These are phyloP conservation scores for Crataegus laevigata DNA, from an alignment of 306 rosid genomes.

Conservation along the genomic window DNA sequence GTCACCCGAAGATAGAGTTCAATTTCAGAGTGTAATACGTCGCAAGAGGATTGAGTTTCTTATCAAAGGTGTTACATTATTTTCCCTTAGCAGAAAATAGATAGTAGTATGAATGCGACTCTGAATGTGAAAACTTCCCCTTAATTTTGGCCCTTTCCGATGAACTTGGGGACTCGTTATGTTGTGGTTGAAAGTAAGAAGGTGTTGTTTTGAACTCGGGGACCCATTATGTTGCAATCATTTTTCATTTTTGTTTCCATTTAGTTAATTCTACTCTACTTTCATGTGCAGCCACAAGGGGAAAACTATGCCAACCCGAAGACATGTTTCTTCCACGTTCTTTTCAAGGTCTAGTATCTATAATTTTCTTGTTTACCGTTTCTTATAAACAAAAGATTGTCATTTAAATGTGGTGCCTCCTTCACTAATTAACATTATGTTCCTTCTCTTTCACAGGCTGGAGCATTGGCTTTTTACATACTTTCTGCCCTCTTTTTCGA, in stretches of 20 bases:
- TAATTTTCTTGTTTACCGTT: neutral
- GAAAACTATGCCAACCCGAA: slow-evolving; percentile 93
- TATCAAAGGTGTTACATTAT: neutral
- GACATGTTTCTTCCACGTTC: slow-evolving; percentile 92
- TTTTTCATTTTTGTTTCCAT: neutral
- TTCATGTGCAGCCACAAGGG: slow-evolving; percentile 54
- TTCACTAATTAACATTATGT: slow-evolving; percentile 3
- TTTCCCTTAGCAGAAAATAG: neutral
- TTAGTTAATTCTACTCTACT: slow-evolving; percentile 5
- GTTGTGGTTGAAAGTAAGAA: neutral
- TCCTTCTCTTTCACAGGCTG: slow-evolving; percentile 51
- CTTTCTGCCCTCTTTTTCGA: slow-evolving; percentile 76
- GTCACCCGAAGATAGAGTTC: neutral
- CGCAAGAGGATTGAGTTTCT: neutral
- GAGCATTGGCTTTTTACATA: slow-evolving; percentile 89
- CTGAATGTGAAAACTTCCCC: neutral
- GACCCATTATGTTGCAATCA: too few species aligned
- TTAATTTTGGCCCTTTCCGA: neutral
- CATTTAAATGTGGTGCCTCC: neutral
- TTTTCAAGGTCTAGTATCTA: slow-evolving; percentile 66
- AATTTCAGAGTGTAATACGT: neutral
- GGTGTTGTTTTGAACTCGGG: neutral
- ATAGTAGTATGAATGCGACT: neutral
- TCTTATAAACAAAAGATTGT: neutral
- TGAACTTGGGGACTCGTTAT: neutral